Evolutionary conservation across 192 early-diverging fungal genomes (phyloP).

Genomic region (Chytriomyces confervae): DNA sequence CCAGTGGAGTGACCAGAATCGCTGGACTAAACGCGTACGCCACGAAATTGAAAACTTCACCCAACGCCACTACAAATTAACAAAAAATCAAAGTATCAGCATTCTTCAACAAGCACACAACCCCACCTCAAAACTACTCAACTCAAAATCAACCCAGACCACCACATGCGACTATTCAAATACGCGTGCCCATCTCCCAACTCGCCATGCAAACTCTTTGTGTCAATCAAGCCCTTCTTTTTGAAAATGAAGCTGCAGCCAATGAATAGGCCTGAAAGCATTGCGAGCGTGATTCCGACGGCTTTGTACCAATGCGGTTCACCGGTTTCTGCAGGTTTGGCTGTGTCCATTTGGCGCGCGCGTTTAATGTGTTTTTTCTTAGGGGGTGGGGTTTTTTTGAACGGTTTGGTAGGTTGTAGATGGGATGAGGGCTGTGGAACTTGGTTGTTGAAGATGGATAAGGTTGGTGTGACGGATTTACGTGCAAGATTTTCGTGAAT

Average conservation of each 20-base stretch:
- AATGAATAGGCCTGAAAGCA: constrained; percentile 83
- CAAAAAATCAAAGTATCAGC: not conserved
- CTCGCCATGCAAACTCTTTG: constrained; percentile 16
- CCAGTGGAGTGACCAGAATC: constrained; percentile 89
- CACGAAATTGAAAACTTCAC: constrained; percentile 91
- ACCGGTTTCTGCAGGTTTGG: not conserved
- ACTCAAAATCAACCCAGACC: constrained; percentile 84
- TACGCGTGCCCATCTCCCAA: constrained; percentile 67
- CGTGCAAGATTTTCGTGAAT: no score
- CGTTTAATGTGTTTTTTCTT: no score
- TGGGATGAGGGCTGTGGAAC: no score
- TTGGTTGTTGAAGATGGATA: no score
- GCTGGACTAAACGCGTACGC: constrained; percentile 95
- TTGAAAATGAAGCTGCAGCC: constrained; percentile 89
- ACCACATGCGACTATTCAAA: constrained; percentile 87
- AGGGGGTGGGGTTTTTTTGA: no score
- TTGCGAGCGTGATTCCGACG: constrained; percentile 83
- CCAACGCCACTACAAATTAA: constrained; percentile 72
- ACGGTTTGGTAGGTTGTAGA: no score
- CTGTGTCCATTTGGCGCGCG: not conserved
- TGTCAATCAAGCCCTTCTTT: constrained; percentile 87
- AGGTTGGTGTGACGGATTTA: no score
- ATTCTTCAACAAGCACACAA: not conserved
- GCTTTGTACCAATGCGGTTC: constrained; percentile 43
- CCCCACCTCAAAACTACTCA: constrained; percentile 24